Evolutionary conservation across 495 filamentous ascomycete species (phyloP).

Genomic region (Choiromyces venosus): DNA sequence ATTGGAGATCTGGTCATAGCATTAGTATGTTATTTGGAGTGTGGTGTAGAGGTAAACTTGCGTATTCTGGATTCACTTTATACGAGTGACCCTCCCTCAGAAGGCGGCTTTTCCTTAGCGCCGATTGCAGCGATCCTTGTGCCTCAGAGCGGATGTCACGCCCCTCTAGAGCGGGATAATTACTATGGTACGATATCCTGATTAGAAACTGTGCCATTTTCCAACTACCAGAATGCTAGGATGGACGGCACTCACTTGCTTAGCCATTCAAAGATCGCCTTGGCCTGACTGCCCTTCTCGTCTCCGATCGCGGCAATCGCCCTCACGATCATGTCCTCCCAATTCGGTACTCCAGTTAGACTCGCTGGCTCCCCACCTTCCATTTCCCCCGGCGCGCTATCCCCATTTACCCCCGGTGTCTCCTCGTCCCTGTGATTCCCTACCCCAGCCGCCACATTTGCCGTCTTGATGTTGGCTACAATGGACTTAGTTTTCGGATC

Average conservation of each 20-base stretch:
- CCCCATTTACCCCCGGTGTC: conserved; percentile 11
- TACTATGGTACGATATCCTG: conserved; percentile 19
- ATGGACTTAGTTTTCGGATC: conserved; percentile 38
- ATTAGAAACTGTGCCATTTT: background rate
- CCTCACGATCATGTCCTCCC: conserved; percentile 41
- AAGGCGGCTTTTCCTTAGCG: conserved; percentile 36
- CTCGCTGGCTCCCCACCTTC: conserved; percentile 3
- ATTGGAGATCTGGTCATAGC: conserved; percentile 3
- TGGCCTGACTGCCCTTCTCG: conserved; percentile 38
- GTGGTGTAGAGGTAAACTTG: background rate
- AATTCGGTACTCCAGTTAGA: conserved; percentile 27
- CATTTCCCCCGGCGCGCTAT: conserved; percentile 12
- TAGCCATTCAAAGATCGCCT: conserved; percentile 42
- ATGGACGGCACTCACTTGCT: conserved; percentile 35
- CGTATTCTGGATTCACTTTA: conserved; percentile 38
- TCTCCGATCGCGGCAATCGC: conserved; percentile 32
- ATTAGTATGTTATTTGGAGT: background rate
- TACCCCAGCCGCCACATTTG: conserved; percentile 19
- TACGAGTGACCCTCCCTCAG: conserved; percentile 37
- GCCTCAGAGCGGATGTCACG: conserved; percentile 39
- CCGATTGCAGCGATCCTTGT: conserved; percentile 32
- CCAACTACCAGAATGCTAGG: background rate
- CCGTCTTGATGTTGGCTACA: conserved; percentile 34
- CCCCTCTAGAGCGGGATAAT: conserved; percentile 39
- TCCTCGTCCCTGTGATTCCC: conserved; percentile 26